phyloP scores from a whole-genome alignment of 2,329 filamentous ascomycete species.

The Cryphonectria parasitica region DNA sequence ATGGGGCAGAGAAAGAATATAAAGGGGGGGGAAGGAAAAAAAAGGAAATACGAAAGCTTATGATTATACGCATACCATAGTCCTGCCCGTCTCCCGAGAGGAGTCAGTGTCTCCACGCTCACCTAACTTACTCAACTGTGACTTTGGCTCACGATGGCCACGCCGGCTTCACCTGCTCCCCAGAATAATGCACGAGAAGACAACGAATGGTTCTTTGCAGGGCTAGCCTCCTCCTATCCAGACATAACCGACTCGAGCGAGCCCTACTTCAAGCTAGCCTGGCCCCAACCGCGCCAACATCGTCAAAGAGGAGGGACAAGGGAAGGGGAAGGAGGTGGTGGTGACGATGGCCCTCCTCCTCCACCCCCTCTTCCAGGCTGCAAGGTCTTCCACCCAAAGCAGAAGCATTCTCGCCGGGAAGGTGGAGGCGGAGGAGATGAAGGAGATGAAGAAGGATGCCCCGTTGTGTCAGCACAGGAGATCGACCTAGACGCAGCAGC shows the following conservation, averaged over 20 bases:
- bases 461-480: not conserved
- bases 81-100: not conserved
- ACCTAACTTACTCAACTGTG: not conserved
- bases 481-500: constrained; percentile 21
- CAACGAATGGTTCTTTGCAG: constrained; percentile 25
- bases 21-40: not conserved
- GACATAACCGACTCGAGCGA: constrained; percentile 26
- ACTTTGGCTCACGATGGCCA: constrained; percentile 7
- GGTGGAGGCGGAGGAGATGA: too few relatives aligned
- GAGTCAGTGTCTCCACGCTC: not conserved
- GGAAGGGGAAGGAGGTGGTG: not conserved
- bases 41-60: not conserved
- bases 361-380: constrained; percentile 9
- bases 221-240: constrained; percentile 25
- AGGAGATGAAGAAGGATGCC: not conserved
- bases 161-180: not conserved
- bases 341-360: not conserved
- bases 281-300: constrained; percentile 19
- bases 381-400: constrained; percentile 25
- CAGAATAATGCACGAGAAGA: not conserved
- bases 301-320: too few relatives aligned
- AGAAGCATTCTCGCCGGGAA: not conserved
- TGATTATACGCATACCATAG: not conserved
- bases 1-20: not conserved
- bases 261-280: constrained; percentile 28